These are phyloP conservation scores for Fusarium bulbicola DNA, from an alignment of 2,329 filamentous ascomycete species.

Conservation along the genomic window DNA sequence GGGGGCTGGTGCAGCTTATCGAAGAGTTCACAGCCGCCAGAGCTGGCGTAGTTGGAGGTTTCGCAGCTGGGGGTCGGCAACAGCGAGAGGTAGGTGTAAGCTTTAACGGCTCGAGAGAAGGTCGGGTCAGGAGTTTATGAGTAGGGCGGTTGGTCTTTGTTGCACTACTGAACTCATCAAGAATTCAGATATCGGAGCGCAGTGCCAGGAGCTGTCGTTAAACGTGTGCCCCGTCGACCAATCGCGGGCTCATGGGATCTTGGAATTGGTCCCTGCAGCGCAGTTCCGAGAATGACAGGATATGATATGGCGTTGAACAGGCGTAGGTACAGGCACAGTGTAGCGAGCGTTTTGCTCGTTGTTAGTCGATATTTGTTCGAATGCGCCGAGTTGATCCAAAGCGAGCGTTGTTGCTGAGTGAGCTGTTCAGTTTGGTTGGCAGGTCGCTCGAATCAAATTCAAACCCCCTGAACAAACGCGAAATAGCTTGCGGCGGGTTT, in stretches of 20 bases:
- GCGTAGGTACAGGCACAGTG: background rate
- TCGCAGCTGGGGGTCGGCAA: slow-evolving; percentile 36
- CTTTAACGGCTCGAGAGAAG: slow-evolving; percentile 15
- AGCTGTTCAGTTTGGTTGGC: slow-evolving; percentile 36
- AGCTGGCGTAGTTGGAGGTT: slow-evolving; percentile 25
- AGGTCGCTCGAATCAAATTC: slow-evolving; percentile 25
- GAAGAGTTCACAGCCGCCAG: slow-evolving; percentile 27
- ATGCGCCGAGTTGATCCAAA: background rate
- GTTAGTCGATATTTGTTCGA: slow-evolving; percentile 5
- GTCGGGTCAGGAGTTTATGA: slow-evolving; percentile 7
- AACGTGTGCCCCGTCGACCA: slow-evolving; percentile 37
- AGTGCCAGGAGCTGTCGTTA: slow-evolving; percentile 34
- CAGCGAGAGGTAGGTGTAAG: slow-evolving; percentile 11
- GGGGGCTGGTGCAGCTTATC: slow-evolving; percentile 27
- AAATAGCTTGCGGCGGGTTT: slow-evolving; percentile 37
- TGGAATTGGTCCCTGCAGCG: slow-evolving; percentile 21
- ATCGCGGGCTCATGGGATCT: slow-evolving; percentile 42
- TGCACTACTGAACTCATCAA: slow-evolving; percentile 43
- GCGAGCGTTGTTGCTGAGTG: slow-evolving; percentile 28
- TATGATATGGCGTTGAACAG: background rate
- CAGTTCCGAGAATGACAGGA: background rate
- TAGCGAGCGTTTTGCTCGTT: background rate
- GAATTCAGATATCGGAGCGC: slow-evolving; percentile 33
- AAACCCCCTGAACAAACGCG: slow-evolving; percentile 46
- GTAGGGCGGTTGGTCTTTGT: slow-evolving; percentile 22